phyloP scores from a whole-genome alignment of 495 filamentous ascomycete genomes.

The Jackrogersella minutella region DNA sequence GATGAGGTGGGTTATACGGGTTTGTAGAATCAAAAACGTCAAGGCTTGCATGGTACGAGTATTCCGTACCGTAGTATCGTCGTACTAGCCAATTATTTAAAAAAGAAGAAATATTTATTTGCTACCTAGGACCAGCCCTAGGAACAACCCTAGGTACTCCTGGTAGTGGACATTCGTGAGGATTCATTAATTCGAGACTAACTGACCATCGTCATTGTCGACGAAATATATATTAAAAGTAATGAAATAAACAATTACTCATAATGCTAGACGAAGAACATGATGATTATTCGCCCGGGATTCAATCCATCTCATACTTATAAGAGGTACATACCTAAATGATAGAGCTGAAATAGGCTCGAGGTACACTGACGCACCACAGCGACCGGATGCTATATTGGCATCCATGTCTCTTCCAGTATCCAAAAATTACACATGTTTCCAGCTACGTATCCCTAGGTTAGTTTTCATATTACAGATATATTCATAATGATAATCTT shows the following conservation, averaged over 20 bases:
- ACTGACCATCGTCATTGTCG: constrained; percentile 15
- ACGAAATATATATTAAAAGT: constrained; percentile 25
- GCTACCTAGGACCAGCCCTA: constrained; percentile 36
- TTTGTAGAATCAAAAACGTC: not conserved
- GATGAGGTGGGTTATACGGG: too few relatives aligned
- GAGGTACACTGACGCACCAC: constrained; percentile 1
- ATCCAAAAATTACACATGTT: too few relatives aligned
- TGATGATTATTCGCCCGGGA: too few relatives aligned
- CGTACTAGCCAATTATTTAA: constrained; percentile 16
- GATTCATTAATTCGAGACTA: constrained; percentile 18
- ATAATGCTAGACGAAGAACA: constrained; percentile 13
- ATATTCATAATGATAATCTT: constrained; percentile 6
- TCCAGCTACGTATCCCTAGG: too few relatives aligned
- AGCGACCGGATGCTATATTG: constrained; percentile 13
- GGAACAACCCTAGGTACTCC: constrained; percentile 19
- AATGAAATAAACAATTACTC: constrained; percentile 11
- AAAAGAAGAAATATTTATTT: constrained; percentile 15
- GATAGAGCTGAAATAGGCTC: constrained; percentile 26
- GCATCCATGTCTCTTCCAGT: too few relatives aligned
- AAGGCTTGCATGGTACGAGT: constrained; percentile 8
- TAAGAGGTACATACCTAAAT: constrained; percentile 1
- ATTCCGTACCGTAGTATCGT: not conserved
- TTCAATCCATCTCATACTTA: not conserved
- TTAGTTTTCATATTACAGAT: too few relatives aligned
- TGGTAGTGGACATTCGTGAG: constrained; percentile 27